Evolutionary conservation across 2,329 filamentous ascomycete species (phyloP).

Genomic region (Colletotrichum echinochloae): DNA sequence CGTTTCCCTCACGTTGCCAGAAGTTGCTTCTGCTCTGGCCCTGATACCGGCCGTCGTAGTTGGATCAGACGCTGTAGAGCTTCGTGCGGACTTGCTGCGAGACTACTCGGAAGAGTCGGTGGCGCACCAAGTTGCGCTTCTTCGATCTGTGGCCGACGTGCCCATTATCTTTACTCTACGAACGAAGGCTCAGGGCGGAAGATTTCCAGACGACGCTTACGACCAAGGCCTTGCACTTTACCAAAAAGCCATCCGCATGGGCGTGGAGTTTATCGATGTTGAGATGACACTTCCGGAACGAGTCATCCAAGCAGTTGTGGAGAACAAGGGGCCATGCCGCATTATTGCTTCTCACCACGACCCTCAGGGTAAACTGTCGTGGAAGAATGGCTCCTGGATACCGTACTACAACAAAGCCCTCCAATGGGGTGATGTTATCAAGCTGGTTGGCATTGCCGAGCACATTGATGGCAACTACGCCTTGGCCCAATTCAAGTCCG

Average conservation of each 20-base stretch:
- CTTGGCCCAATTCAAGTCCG: slow-evolving; percentile 82
- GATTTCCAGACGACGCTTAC: slow-evolving; percentile 82
- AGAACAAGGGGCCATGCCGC: slow-evolving; percentile 76
- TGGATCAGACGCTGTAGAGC: slow-evolving; percentile 91
- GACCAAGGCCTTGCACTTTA: slow-evolving; percentile 82
- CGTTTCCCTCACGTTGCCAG: slow-evolving; percentile 87
- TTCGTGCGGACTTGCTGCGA: slow-evolving; percentile 90
- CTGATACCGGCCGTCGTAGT: slow-evolving; percentile 79
- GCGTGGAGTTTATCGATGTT: slow-evolving; percentile 91
- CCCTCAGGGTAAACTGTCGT: slow-evolving; percentile 80
- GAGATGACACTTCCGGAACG: slow-evolving; percentile 87
- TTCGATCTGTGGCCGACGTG: slow-evolving; percentile 77
- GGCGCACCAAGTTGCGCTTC: slow-evolving; percentile 81
- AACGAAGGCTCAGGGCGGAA: slow-evolving; percentile 86
- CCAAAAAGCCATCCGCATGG: slow-evolving; percentile 81
- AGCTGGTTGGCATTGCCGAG: slow-evolving; percentile 86
- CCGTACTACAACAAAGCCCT: slow-evolving; percentile 89
- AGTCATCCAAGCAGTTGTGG: slow-evolving; percentile 76
- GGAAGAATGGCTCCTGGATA: slow-evolving; percentile 94
- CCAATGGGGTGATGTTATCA: slow-evolving; percentile 92
- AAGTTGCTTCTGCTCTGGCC: slow-evolving; percentile 72
- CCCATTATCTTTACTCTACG: slow-evolving; percentile 95
- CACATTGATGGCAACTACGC: slow-evolving; percentile 87
- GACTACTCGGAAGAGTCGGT: slow-evolving; percentile 83
- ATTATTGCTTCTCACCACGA: slow-evolving; percentile 98